Evolutionary conservation across 2,329 filamentous ascomycete species (phyloP), one percentile per base, ranked within the genome.

Genomic region (Stromatinia cepivora): DNA sequence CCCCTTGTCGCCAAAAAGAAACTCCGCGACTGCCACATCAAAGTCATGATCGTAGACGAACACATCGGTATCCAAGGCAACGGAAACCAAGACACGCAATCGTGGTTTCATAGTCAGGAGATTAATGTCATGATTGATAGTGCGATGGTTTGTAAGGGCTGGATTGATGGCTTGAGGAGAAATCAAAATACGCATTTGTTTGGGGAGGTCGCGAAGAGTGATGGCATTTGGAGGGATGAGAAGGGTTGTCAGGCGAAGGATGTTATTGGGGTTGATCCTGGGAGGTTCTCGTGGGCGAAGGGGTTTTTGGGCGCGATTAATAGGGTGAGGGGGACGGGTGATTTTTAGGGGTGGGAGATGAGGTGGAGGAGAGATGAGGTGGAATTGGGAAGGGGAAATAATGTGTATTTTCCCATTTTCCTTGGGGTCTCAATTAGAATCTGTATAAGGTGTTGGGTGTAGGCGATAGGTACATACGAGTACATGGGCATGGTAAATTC

Each of bases 21-120:
- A 78, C 82, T 85, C 48, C 84, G 92, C 0, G 87, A 85, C 69
- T 93, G 91, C 76, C 92, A 94, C 78, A 85, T 93, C 77, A 94
- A 94, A 77, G 82, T 94, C 3, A 85, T 94, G 82, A 90, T 94
- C 54, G 88, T 87, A 1, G 92, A 94, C 77, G 86, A 85, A 56
- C 80, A 81, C 31, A 84, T 94, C 48, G 91, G 86, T 2, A 88
- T 94, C 48, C 86, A 91, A 78, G 92, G 91, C 4, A 92, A 87
- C 72, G 91, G 91, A 0, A 94, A 94, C 75, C 89, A 93, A 77
- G 92, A 94, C 74, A 93, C 91, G 1, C 92, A 94, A 79, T 88
- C 85, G 28, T 94, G 90, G 88, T 93, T 85, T 73, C 91, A 94
- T 76, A 89, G 85, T 67, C 90, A 93, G 78, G 92, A 94, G 78